A percentile compares a stretch with the other conserved stretches of the same genome.
Evolutionary conservation across 805 yeast species (phyloP).

Genomic region (Candida nonsorbophila): DNA sequence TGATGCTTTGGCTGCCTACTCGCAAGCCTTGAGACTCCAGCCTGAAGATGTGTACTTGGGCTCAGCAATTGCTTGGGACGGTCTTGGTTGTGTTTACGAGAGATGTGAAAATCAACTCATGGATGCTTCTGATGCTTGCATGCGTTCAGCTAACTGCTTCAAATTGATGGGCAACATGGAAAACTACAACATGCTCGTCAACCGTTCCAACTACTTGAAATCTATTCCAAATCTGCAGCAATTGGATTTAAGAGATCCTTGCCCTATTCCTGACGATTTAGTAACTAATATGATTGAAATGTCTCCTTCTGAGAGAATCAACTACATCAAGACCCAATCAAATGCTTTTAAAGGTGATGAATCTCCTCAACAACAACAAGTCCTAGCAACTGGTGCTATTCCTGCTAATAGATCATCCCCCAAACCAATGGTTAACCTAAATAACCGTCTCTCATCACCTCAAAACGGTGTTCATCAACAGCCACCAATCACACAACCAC

Average conservation of each 20-base stretch:
- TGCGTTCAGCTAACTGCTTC: constrained; percentile 46
- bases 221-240: no score
- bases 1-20: constrained; percentile 63
- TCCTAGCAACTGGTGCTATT: no score
- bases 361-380: constrained; percentile 4
- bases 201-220: constrained; percentile 1
- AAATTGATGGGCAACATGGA: constrained; percentile 41
- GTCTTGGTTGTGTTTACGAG: constrained; percentile 56
- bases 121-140: constrained; percentile 59
- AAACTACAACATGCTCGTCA: constrained; percentile 3
- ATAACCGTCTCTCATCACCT: constrained; percentile 7
- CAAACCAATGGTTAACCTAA: constrained; percentile 19
- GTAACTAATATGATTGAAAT: no score
- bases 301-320: constrained; percentile 38
- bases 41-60: constrained; percentile 42
- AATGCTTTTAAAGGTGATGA: constrained; percentile 27
- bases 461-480: constrained; percentile 8
- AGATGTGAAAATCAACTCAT: constrained; percentile 54
- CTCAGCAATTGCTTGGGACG: constrained; percentile 62
- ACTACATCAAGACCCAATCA: constrained; percentile 39
- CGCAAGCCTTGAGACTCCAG: constrained; percentile 55
- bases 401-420: constrained; percentile 9
- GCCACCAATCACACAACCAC: constrained; percentile 4
- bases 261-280: constrained; percentile 41
- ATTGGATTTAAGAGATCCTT: constrained; percentile 42